Base-by-base conservation (phyloP, 768 basidiomycete genomes). In the Suillus subalutaceus region DNA sequence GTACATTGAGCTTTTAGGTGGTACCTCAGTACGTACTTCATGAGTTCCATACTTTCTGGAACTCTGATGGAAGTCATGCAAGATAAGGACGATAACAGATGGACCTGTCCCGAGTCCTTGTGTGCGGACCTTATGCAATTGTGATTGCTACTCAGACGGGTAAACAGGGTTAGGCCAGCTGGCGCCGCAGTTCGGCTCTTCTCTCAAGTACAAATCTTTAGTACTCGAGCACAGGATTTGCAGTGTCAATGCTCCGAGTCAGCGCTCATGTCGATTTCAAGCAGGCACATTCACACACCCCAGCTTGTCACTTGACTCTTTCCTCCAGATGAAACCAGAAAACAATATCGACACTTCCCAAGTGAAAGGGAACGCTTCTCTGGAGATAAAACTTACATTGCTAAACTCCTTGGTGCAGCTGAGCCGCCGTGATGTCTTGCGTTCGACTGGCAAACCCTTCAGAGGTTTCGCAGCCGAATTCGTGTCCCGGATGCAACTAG, bases 311-410 rank as follows among this genome's bases (percentile, higher is more conserved):
- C 23, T 26, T 40, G 15, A 3, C 16, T 15, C 1, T 41, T 16
- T 18, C 26, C 16, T 41, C 15, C 18, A 50, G 30, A 63, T 63
- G 63, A 57, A 10, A 23, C 53, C 37, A 30, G 37, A 10, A 20
- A 13, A 50, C 6, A 50, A 23, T 18, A 63, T 74, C 48, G 69
- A 76, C 62, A 59, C 63, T 56, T 67, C 73, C 37, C 52, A 65
- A 63, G 71, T 79, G n/a, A 32, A 58, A 16, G 79, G 78, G 38
- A 79, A 77, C 52, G 75, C 69, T 3, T 52, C 79, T 26, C 53
- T 44, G 2, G 53, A 69, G 16, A 65, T 76, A 65, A 79, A 80
- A 64, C 69, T 71, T 46, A 57, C 71, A 16, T 69, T 79, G 56
- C 6, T 73, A 62, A 66, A 69, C 63, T 62, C 71, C 56, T 2